phyloP scores from a whole-genome alignment of 176 grass and related monocot genomes.

The Raddia distichophylla region DNA sequence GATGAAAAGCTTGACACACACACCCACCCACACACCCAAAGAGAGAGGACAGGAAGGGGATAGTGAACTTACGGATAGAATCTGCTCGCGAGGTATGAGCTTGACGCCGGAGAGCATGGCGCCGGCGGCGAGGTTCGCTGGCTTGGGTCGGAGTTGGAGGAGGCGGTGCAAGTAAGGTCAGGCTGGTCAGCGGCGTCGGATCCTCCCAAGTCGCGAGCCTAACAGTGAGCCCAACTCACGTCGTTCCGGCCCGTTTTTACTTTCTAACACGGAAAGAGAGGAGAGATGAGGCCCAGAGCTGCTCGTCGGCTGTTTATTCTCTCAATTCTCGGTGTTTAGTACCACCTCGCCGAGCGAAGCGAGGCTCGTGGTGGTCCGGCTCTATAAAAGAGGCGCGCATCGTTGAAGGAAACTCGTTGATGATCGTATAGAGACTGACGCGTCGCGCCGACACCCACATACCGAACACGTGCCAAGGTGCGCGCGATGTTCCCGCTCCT shows the following conservation, averaged over 20 bases:
- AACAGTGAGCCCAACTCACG: not conserved
- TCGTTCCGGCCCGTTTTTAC: not conserved
- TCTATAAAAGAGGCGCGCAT: not conserved
- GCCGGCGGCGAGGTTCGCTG: not conserved
- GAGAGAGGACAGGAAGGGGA: not conserved
- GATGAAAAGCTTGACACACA: not conserved
- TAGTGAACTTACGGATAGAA: slow-evolving; percentile 31
- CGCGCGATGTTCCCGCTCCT: slow-evolving; percentile 54
- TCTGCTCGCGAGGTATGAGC: slow-evolving; percentile 52
- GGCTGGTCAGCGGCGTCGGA: too few relatives aligned
- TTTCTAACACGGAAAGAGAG: too few relatives aligned
- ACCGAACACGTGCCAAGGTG: slow-evolving; percentile 49
- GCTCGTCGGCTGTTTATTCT: not conserved
- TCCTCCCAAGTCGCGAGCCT: too few relatives aligned
- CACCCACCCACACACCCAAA: too few relatives aligned
- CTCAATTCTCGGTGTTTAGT: slow-evolving; percentile 11
- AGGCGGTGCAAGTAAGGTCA: too few relatives aligned
- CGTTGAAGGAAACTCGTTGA: rapidly evolving
- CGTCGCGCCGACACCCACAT: slow-evolving; percentile 60
- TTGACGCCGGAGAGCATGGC: slow-evolving; percentile 64
- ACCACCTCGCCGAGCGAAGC: not conserved
- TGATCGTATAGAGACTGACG: slow-evolving; percentile 71
- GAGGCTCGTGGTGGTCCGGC: rapidly evolving
- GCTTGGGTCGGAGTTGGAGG: not conserved
- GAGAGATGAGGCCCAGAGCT: not conserved